phyloP scores from a whole-genome alignment of 1,139 yeast species.

The Hansenula sp. region DNA sequence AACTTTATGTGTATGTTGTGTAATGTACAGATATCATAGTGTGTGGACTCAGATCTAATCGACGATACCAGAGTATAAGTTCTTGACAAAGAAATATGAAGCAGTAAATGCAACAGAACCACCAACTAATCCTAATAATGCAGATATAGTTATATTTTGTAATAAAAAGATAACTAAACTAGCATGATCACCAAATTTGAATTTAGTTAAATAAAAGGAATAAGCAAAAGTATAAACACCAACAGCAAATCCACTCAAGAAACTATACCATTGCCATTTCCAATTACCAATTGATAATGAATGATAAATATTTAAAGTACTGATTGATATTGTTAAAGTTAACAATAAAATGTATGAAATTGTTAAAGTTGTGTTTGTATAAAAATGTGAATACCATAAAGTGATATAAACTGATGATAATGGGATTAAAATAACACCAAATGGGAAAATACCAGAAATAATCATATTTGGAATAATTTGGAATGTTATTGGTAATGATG shows the following conservation, averaged over 20 bases:
- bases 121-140: conserved; percentile 16
- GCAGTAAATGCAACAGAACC: conserved; percentile 17
- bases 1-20: neutral
- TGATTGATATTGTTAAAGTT: conserved; percentile 10
- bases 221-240: conserved; percentile 19
- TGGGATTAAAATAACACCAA: conserved; percentile 21
- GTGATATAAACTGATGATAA: conserved; percentile 20
- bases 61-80: conserved; percentile 12
- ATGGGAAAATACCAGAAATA: conserved; percentile 23
- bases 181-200: conserved; percentile 21
- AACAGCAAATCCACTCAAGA: conserved; percentile 19
- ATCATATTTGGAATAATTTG: conserved; percentile 19
- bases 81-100: conserved; percentile 14
- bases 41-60: neutral
- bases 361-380: conserved; percentile 11
- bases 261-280: conserved; percentile 23
- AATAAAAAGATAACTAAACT: conserved; percentile 15
- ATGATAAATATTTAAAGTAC: conserved; percentile 16
- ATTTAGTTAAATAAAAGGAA: conserved; percentile 19
- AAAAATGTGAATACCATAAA: conserved; percentile 23
- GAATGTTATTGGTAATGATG: conserved; percentile 20
- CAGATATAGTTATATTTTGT: conserved; percentile 18
- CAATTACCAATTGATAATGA: conserved; percentile 22
- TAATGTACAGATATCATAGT: neutral
- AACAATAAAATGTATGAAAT: conserved; percentile 11